Evolutionary conservation across 2,329 filamentous ascomycete genomes (phyloP).

Genomic region (Thelonectria olida): DNA sequence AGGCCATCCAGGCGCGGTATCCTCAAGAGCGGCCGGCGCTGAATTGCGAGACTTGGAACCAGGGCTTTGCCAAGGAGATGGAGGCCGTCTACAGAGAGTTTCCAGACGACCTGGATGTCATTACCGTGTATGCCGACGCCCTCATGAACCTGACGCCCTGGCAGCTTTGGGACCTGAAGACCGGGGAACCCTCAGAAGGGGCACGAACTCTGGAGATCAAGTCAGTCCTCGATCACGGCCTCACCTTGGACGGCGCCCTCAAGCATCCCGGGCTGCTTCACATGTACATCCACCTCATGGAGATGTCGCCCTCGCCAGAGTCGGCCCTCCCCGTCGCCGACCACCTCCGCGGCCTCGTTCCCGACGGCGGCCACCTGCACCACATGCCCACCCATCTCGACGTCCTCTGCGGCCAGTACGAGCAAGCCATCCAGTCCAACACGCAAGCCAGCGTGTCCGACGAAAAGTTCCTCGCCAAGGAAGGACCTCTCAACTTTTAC

Average conservation of each 20-base stretch:
- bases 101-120: slow-evolving; percentile 51
- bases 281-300: slow-evolving; percentile 80
- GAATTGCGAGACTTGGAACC: slow-evolving; percentile 55
- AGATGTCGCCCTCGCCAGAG: slow-evolving; percentile 76
- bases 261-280: slow-evolving; percentile 79
- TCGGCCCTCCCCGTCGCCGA: slow-evolving; percentile 68
- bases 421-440: slow-evolving; percentile 73
- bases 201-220: slow-evolving; percentile 43
- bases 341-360: slow-evolving; percentile 69
- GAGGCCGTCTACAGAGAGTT: slow-evolving; percentile 44
- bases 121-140: slow-evolving; percentile 51
- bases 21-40: slow-evolving; percentile 56
- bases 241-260: slow-evolving; percentile 50
- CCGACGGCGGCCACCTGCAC: slow-evolving; percentile 74
- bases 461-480: slow-evolving; percentile 67
- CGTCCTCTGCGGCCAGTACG: slow-evolving; percentile 73
- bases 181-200: slow-evolving; percentile 41
- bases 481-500: slow-evolving; percentile 76
- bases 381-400: slow-evolving; percentile 85
- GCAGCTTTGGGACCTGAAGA: slow-evolving; percentile 53
- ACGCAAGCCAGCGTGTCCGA: slow-evolving; percentile 72
- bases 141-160: slow-evolving; percentile 60
- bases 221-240: slow-evolving; percentile 50
- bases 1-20: slow-evolving; percentile 69
- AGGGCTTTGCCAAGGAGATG: slow-evolving; percentile 51